A percentile compares a stretch with the other conserved stretches of the same genome.
These are phyloP conservation scores for Magnolia sinica DNA, from an alignment of 164 flowering plant species.

Conservation along the genomic window DNA sequence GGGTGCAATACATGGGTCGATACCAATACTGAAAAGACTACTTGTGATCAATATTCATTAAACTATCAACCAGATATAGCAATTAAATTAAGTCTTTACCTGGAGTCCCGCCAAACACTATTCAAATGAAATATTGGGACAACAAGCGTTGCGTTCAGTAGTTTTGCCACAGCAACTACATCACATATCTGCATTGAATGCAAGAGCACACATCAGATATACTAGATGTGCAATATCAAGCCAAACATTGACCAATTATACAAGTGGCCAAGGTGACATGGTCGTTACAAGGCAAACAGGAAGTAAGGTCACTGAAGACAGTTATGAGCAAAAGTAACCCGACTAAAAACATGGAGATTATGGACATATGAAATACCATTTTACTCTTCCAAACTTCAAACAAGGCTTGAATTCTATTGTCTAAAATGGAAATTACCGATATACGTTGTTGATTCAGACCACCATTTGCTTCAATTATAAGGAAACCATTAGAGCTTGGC, in stretches of 20 bases:
- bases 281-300: not conserved
- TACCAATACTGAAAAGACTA: not conserved
- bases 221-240: not conserved
- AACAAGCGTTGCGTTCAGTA: slow-evolving; percentile 74
- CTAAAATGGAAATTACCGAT: slow-evolving; percentile 55
- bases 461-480: slow-evolving; percentile 94
- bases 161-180: slow-evolving; percentile 82
- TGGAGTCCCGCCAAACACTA: slow-evolving; percentile 85
- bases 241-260: not conserved
- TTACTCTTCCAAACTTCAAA: not conserved
- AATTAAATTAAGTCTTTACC: slow-evolving; percentile 29
- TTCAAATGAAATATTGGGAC: slow-evolving; percentile 78
- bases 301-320: not conserved
- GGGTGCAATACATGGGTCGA: too few species aligned
- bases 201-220: slow-evolving; percentile 2
- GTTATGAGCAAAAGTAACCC: not conserved
- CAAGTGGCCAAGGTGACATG: not conserved
- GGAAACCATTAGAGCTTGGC: slow-evolving; percentile 73
- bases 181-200: slow-evolving; percentile 60
- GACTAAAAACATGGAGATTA: not conserved
- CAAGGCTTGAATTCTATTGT: not conserved
- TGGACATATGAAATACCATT: not conserved
- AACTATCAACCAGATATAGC: not conserved
- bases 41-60: not conserved
- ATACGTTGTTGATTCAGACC: slow-evolving; percentile 95